phyloP scores from a whole-genome alignment of 257 asterid genomes.

The Penstemon davidsonii region DNA sequence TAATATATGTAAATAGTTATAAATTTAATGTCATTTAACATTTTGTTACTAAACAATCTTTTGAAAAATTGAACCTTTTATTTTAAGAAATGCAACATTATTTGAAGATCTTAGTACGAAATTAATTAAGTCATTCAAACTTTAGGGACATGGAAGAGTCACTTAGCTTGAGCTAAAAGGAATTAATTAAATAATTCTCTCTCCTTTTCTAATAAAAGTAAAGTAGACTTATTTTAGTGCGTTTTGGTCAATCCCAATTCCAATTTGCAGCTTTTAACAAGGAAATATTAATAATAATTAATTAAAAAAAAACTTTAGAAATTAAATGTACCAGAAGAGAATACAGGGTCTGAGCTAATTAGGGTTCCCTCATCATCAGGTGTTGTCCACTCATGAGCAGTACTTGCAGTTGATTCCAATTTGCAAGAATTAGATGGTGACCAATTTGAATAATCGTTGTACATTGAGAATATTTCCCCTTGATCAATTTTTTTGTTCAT shows the following conservation, averaged over 20 bases:
- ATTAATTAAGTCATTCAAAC: too few species aligned
- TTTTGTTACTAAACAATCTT: too few species aligned
- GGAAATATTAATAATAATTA: slow-evolving; percentile 9
- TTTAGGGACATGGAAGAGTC: too few species aligned
- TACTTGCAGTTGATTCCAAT: slow-evolving; percentile 18
- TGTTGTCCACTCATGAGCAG: slow-evolving; percentile 30
- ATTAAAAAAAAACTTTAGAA: background rate
- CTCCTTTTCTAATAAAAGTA: background rate
- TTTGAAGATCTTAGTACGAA: background rate
- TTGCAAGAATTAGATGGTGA: slow-evolving; percentile 40
- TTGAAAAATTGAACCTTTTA: too few species aligned
- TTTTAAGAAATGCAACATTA: background rate
- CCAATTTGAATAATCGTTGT: slow-evolving; percentile 30
- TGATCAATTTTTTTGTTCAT: slow-evolving; percentile 31
- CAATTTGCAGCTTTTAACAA: slow-evolving; percentile 30
- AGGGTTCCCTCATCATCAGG: slow-evolving; percentile 41
- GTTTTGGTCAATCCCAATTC: slow-evolving; percentile 35
- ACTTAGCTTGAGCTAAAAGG: too few species aligned
- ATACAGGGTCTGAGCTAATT: slow-evolving; percentile 42
- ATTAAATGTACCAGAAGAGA: slow-evolving; percentile 44
- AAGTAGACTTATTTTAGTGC: slow-evolving; percentile 29
- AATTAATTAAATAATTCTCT: slow-evolving; percentile 3
- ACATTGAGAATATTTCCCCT: slow-evolving; percentile 37
- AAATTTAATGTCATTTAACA: too few species aligned
- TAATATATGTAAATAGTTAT: too few species aligned